Evolutionary conservation across 1,284 basidiomycete genomes (phyloP), one percentile per base, ranked within the genome.

Genomic region (Clitocybe nebularis): DNA sequence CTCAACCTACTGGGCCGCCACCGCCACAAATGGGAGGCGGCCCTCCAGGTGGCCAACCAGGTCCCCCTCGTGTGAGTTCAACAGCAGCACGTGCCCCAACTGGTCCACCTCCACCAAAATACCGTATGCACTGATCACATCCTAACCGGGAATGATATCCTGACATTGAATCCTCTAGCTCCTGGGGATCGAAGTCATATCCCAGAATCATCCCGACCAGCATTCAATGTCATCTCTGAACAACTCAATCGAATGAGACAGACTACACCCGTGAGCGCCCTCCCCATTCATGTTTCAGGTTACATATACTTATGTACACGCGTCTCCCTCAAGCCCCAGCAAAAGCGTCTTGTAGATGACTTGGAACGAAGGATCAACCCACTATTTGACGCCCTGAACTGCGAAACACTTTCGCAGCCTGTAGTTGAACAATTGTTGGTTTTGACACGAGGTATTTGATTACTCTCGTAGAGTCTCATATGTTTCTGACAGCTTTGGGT

Each of bases 111-210:
- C 72, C 74, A 9, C 81, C 88, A 16, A 92, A 93, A 67, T 93
- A 94, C 67, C 91, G 92, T 92, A 56, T 65, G 87, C 84, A 3
- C 8, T 28, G 19, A 32, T 41, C 29, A 17, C 4, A 11, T 36
- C 38, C 40, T n/a, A 32, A 19, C 17, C n/a, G n/a, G n/a, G n/a
- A n/a, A 42, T 24, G 42, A 32, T 36, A 38, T 47, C 22, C 26
- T 35, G 24, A 46, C 43, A 39, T 8, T 48, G 44, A 7, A 23
- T 29, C 24, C 43, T 44, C 36, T 57, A 94, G 91, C 93, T 22
- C 74, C 84, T 30, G 94, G 94, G 44, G 94, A 98, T 62, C 78
- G 93, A 24, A 82, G 79, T 21, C 95, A 97, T 64, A 95, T 98
- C 45, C 85, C 93, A 3, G 81, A 84, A 6, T 66, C 73, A 26